These are phyloP conservation scores for Claviceps sp. DNA, from an alignment of 2,329 filamentous ascomycete genomes.

Conservation along the genomic window DNA sequence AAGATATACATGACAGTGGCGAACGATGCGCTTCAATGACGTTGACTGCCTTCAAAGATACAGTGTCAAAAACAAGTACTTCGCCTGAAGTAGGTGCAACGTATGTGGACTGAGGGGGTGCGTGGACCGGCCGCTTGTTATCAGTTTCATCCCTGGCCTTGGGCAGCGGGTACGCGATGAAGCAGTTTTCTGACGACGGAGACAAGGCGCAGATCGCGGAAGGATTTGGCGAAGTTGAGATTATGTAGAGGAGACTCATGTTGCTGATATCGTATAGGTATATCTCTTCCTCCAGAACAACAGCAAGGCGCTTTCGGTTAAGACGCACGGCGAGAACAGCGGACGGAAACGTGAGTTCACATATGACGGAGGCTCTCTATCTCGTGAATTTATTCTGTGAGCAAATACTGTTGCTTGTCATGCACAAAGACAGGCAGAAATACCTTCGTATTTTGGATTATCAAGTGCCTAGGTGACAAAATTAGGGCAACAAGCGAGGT, in stretches of 20 bases:
- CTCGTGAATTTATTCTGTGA: not conserved
- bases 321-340: conserved; percentile 86
- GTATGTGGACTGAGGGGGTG: conserved; percentile 67
- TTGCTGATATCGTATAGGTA: conserved; percentile 99
- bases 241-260: conserved; percentile 88
- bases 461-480: conserved; percentile 77
- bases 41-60: conserved; percentile 83
- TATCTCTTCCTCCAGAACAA: conserved; percentile 89
- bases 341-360: conserved; percentile 97
- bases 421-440: not conserved
- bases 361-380: conserved; percentile 68
- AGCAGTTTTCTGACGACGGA: conserved; percentile 90
- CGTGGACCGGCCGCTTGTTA: conserved; percentile 58
- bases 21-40: conserved; percentile 92
- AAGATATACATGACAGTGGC: conserved; percentile 74
- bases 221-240: conserved; percentile 87
- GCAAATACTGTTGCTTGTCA: not conserved
- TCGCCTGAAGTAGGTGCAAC: conserved; percentile 79
- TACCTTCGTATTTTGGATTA: conserved; percentile 97
- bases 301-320: conserved; percentile 86
- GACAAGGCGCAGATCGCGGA: conserved; percentile 84
- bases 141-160: conserved; percentile 50
- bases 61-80: conserved; percentile 82
- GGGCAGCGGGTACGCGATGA: conserved; percentile 84
- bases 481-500: conserved; percentile 92